Evolutionary conservation across 2,329 filamentous ascomycete genomes (phyloP), one percentile per base, ranked within the genome.

Genomic region (Knufia petricola): DNA sequence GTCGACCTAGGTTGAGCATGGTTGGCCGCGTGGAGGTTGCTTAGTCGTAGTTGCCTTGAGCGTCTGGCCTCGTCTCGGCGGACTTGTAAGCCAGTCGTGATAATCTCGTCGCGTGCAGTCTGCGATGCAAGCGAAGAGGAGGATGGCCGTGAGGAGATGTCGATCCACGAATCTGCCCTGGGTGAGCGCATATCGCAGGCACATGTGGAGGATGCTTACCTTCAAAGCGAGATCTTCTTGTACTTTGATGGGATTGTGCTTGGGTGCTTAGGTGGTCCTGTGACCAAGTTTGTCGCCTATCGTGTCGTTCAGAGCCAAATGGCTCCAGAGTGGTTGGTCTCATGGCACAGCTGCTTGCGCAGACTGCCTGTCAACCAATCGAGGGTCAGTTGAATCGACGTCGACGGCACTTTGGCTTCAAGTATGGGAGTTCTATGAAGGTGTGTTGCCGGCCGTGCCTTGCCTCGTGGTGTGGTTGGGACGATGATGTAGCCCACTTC

Each of bases 91-190:
- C 89, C 89, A 3, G 87, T 92, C 1, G 87, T 94, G 55, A 95
- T 84, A 57, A 95, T 90, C 61, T 95, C 89, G 56, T 95, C 88
- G 54, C 77, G 66, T 46, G 66, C 66, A 62, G 84, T 81, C 47
- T 81, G 68, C 17, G 78, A 95, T 17, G 89, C 95, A 10, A 95
- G 73, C 12, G 89, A 95, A 2, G 90, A 95, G 1, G 90, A 94
- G 0, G 90, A 95, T 6, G 90, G 88, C 59, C 92, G 87, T 3
- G 90, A 95, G 40, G 85, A 80, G 52, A 98, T 81, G 65, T 98
- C 90, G 59, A 96, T 81, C 92, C 92, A 98, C 7, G 92, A 95
- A 70, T 96, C 92, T 89, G 72, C 26, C 57, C 50, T 69, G 69
- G 59, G 39, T 67, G 66, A 39, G 60, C 64, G 69, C 64, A 70